Conservation (phyloP, 2,329 filamentous ascomycete genomes). For the Clarireedia sp. region DNA sequence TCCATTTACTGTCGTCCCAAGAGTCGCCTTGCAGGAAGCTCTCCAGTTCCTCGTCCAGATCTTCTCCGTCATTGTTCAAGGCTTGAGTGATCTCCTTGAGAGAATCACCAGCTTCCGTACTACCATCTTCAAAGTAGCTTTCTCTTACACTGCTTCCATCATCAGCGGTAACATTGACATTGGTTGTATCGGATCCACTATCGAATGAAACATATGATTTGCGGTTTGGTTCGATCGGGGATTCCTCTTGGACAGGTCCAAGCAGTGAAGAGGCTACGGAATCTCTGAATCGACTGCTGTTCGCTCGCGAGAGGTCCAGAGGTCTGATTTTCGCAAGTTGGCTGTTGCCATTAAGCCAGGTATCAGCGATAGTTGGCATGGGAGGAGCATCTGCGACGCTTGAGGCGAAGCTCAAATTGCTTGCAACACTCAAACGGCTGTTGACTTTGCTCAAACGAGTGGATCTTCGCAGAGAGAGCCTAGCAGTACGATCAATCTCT, state of each 20-base stretch:
- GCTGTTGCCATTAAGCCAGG: slow-evolving; percentile 65
- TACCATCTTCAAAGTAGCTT: slow-evolving; percentile 75
- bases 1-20: slow-evolving; percentile 97
- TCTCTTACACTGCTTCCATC: slow-evolving; percentile 63
- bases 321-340: slow-evolving; percentile 43
- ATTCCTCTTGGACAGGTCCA: slow-evolving; percentile 86
- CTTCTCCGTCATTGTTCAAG: slow-evolving; percentile 84
- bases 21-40: slow-evolving; percentile 89
- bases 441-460: slow-evolving; percentile 87
- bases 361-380: slow-evolving; percentile 90
- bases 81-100: slow-evolving; percentile 79
- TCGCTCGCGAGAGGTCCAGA: slow-evolving; percentile 34
- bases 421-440: slow-evolving; percentile 86
- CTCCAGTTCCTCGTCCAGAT: slow-evolving; percentile 78
- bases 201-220: slow-evolving; percentile 83
- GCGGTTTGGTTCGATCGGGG: slow-evolving; percentile 71
- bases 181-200: slow-evolving; percentile 61
- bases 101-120: slow-evolving; percentile 64
- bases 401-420: slow-evolving; percentile 86
- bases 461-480: slow-evolving; percentile 84
- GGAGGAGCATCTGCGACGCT: slow-evolving; percentile 89
- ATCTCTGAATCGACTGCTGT: slow-evolving; percentile 60
- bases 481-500: slow-evolving; percentile 91
- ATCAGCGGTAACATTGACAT: slow-evolving; percentile 68
- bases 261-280: slow-evolving; percentile 84